Conservation (phyloP, 2,329 filamentous ascomycete genomes). For the Penicillium sp. region DNA sequence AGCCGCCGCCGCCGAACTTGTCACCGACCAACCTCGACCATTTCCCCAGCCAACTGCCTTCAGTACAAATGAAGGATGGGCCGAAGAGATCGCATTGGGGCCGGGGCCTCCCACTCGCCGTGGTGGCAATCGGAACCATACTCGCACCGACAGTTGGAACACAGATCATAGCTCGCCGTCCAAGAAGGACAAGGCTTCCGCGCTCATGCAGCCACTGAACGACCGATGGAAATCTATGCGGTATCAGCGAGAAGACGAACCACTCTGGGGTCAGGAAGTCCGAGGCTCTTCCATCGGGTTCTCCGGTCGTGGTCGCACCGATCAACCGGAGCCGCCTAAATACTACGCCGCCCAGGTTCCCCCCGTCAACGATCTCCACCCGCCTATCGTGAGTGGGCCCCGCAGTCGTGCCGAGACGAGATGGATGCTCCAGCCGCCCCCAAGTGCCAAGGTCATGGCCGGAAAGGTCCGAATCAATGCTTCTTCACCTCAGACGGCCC, state of each 20-base stretch:
- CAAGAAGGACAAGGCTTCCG: constrained; percentile 44
- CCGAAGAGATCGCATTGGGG: constrained; percentile 76
- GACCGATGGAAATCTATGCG: constrained; percentile 70
- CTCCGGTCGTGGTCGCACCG: constrained; percentile 34
- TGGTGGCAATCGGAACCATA: constrained; percentile 45
- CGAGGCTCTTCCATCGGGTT: constrained; percentile 52
- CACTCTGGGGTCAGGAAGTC: constrained; percentile 66
- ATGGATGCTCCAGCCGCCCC: constrained; percentile 93
- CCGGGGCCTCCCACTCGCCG: constrained; percentile 64
- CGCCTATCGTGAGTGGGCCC: constrained; percentile 72
- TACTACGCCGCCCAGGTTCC: constrained; percentile 61
- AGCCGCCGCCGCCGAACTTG: constrained; percentile 51
- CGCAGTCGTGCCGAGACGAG: constrained; percentile 63
- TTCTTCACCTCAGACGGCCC: constrained; percentile 18
- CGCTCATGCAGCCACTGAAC: constrained; percentile 28
- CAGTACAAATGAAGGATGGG: constrained; percentile 83
- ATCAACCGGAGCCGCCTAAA: constrained; percentile 40
- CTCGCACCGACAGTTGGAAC: constrained; percentile 54
- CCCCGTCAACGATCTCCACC: constrained; percentile 79
- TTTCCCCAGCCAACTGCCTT: constrained; percentile 75
- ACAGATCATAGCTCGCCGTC: constrained; percentile 35
- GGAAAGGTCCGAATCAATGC: constrained; percentile 56
- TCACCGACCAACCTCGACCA: constrained; percentile 61
- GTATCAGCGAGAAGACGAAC: constrained; percentile 83
- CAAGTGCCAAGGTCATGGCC: constrained; percentile 84